Conservation (phyloP, 1,284 basidiomycete genomes). For the Leccinum insolens region DNA sequence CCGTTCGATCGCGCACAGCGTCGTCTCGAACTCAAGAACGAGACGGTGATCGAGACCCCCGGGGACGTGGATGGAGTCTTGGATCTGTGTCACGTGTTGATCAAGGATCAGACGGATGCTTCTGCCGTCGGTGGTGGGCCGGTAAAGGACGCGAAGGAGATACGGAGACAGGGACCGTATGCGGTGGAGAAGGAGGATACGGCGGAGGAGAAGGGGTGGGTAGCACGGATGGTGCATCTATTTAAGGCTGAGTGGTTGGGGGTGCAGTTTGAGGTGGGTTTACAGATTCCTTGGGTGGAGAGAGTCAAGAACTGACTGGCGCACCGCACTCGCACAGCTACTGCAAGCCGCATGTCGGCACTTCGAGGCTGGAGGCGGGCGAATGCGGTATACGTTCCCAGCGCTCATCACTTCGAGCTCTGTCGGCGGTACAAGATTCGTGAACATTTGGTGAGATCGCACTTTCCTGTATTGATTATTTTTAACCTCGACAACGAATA, state of each 20-base stretch:
- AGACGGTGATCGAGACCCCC: too few species aligned
- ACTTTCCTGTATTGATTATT: background rate
- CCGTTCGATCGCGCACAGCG: too few species aligned
- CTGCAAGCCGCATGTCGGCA: constrained; percentile 87
- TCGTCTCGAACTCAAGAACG: too few species aligned
- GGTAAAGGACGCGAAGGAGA: too few species aligned
- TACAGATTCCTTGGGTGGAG: background rate
- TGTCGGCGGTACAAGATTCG: constrained; percentile 85
- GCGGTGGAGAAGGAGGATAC: constrained; percentile 80
- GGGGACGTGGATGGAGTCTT: too few species aligned
- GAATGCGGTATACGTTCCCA: constrained; percentile 94
- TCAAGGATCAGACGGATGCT: too few species aligned
- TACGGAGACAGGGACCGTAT: constrained; percentile 56
- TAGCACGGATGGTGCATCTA: constrained; percentile 93
- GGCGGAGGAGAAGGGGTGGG: constrained; percentile 97
- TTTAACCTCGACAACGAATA: constrained; percentile 31
- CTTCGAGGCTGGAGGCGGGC: constrained; percentile 88
- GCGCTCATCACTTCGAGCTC: constrained; percentile 69
- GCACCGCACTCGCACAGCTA: constrained; percentile 49
- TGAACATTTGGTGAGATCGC: constrained; percentile 55
- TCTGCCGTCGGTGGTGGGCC: too few species aligned
- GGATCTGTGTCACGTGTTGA: too few species aligned
- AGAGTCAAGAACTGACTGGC: background rate
- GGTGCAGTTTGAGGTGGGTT: constrained; percentile 83
- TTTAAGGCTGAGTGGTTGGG: constrained; percentile 85